Evolutionary conservation across 805 yeast species (phyloP).

Genomic region (Priceomyces fermenticarens): DNA sequence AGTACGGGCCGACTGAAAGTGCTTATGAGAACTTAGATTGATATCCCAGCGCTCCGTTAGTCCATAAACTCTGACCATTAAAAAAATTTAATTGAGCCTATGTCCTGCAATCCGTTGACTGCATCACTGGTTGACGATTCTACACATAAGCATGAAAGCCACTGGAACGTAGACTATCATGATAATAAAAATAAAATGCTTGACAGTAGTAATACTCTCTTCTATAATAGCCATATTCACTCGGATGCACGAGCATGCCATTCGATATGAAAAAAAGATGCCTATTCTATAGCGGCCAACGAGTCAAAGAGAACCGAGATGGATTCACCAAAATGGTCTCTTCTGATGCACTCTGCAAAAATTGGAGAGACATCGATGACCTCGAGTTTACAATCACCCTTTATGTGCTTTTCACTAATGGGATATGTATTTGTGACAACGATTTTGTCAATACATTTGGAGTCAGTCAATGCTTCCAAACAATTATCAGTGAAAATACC

Average conservation of each 20-base stretch:
- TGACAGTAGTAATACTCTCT: not conserved
- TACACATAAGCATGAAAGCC: too few relatives aligned
- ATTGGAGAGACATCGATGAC: slow-evolving; percentile 93
- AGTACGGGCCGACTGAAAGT: too few relatives aligned
- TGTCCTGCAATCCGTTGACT: slow-evolving; percentile 54
- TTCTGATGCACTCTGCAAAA: slow-evolving; percentile 96
- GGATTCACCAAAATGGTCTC: slow-evolving; percentile 98
- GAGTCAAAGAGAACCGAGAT: slow-evolving; percentile 91
- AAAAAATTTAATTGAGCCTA: slow-evolving; percentile 15
- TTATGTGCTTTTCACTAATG: slow-evolving; percentile 59
- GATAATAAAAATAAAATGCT: too few relatives aligned
- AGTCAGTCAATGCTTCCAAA: slow-evolving; percentile 71
- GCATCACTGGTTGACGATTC: slow-evolving; percentile 45
- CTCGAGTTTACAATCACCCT: slow-evolving; percentile 64
- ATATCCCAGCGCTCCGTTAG: slow-evolving; percentile 62
- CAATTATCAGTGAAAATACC: slow-evolving; percentile 91
- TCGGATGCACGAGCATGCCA: not conserved
- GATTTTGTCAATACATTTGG: slow-evolving; percentile 82
- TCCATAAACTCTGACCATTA: slow-evolving; percentile 30
- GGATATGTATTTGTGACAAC: slow-evolving; percentile 98
- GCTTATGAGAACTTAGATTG: slow-evolving; percentile 5
- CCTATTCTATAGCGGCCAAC: slow-evolving; percentile 53
- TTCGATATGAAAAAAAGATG: not conserved
- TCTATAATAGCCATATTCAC: too few relatives aligned
- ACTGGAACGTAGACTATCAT: too few relatives aligned